These are phyloP conservation scores for Arachis monticola DNA, from an alignment of 331 rosid species.

Conservation along the genomic window DNA sequence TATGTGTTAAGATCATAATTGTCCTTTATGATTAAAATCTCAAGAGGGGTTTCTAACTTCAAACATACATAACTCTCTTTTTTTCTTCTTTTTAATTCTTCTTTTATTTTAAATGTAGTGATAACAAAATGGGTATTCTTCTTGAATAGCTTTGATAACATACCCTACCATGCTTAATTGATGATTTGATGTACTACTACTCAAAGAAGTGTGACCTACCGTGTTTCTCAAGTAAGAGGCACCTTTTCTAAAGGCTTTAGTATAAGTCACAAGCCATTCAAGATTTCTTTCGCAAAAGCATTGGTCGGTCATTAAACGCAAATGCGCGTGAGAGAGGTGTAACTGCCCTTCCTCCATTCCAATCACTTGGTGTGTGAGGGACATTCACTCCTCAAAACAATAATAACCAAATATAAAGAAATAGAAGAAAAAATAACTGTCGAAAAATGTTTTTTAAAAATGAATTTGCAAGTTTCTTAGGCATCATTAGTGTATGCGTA, in stretches of 20 bases:
- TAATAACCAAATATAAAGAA: no score
- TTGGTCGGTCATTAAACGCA: conserved; percentile 1
- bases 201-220: neutral
- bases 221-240: conserved; percentile 13
- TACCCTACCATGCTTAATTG: neutral
- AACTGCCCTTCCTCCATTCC: neutral
- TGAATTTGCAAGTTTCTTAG: no score
- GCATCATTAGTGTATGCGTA: no score
- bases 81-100: neutral
- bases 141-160: neutral
- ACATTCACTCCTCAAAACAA: neutral
- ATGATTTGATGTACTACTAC: neutral
- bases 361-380: conserved; percentile 5
- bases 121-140: neutral
- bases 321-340: neutral
- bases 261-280: neutral
- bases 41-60: neutral
- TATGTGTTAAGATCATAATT: neutral
- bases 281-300: conserved; percentile 15
- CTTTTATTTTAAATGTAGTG: neutral
- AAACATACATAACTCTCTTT: neutral
- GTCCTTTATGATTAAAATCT: neutral
- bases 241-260: neutral
- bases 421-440: no score
- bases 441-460: no score